These are phyloP conservation scores for Cercospora zeae-maydis DNA, from an alignment of 2,329 filamentous ascomycete species.

Conservation along the genomic window DNA sequence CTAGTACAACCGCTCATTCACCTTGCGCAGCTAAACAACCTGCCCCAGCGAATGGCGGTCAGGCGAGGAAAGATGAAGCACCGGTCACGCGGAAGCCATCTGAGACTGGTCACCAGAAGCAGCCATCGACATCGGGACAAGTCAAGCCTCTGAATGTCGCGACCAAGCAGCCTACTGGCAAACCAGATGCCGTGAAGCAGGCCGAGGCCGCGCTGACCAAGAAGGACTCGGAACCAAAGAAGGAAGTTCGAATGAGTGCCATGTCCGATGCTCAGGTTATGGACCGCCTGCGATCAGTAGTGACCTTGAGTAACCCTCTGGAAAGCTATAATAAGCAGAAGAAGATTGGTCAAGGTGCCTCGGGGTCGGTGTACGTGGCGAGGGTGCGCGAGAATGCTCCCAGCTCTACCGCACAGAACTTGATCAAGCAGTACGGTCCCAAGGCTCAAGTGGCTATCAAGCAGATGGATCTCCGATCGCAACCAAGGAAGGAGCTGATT, in stretches of 20 bases:
- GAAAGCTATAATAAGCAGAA: slow-evolving; percentile 98
- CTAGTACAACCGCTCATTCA: slow-evolving; percentile 28
- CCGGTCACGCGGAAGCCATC: slow-evolving; percentile 33
- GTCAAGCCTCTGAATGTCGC: slow-evolving; percentile 55
- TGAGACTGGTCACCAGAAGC: slow-evolving; percentile 29
- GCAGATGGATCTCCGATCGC: slow-evolving; percentile 97
- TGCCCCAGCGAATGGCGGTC: slow-evolving; percentile 23
- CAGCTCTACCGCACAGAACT: slow-evolving; percentile 73
- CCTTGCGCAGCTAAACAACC: slow-evolving; percentile 32
- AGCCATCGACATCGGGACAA: slow-evolving; percentile 23
- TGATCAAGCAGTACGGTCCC: slow-evolving; percentile 74
- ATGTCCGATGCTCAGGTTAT: slow-evolving; percentile 98
- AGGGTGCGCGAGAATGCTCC: slow-evolving; percentile 85
- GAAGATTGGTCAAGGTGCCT: slow-evolving; percentile 98
- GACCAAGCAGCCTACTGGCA: slow-evolving; percentile 46
- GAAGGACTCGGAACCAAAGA: slow-evolving; percentile 61
- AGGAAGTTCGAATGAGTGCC: slow-evolving; percentile 96
- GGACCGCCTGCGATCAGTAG: slow-evolving; percentile 88
- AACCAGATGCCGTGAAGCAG: slow-evolving; percentile 71
- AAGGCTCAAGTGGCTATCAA: slow-evolving; percentile 95
- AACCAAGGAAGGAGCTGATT: slow-evolving; percentile 95
- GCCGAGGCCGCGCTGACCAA: slow-evolving; percentile 85
- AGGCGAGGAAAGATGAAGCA: slow-evolving; percentile 26
- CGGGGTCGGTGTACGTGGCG: slow-evolving; percentile 95
- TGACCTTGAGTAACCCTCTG: slow-evolving; percentile 92